A percentile compares a stretch with the other conserved stretches of the same genome.
phyloP scores from a whole-genome alignment of 345 rosid species.

The Hibiscus syriacus region DNA sequence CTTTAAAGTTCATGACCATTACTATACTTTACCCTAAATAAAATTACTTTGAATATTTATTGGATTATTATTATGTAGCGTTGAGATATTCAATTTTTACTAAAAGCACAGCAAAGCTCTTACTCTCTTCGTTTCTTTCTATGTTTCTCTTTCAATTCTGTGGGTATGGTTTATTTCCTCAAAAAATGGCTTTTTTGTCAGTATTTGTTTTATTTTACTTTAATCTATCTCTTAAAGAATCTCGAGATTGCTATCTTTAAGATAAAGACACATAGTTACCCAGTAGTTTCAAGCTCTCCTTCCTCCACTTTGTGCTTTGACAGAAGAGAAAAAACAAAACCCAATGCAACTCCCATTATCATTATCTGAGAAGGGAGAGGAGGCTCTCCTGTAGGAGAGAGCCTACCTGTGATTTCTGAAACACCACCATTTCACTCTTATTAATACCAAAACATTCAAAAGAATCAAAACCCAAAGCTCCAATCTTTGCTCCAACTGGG shows the following conservation, averaged over 20 bases:
- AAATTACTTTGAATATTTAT: too few relatives aligned
- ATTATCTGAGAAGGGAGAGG: conserved; percentile 39
- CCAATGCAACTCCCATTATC: background rate
- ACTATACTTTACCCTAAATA: too few relatives aligned
- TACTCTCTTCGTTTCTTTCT: too few relatives aligned
- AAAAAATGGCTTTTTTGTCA: background rate
- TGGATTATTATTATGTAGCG: too few relatives aligned
- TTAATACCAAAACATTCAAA: background rate
- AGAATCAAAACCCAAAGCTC: background rate
- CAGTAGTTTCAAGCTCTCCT: conserved; percentile 1
- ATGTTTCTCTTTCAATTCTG: background rate
- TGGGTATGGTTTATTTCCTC: conserved; percentile 7
- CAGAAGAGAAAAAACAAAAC: background rate
- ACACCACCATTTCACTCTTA: background rate
- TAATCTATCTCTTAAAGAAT: conserved; percentile 17
- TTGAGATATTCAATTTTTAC: too few relatives aligned
- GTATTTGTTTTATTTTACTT: background rate
- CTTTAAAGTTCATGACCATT: too few relatives aligned
- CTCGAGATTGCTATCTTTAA: conserved; percentile 8
- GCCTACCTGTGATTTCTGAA: conserved; percentile 31
- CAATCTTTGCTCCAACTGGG: background rate
- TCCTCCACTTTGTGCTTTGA: conserved; percentile 2
- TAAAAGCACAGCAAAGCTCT: too few relatives aligned
- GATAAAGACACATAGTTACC: background rate
- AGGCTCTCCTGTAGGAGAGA: conserved; percentile 42